Evolutionary conservation across 306 rosid genomes (phyloP), one percentile per base, ranked within the genome.

Genomic region (Medicago ruthenica): DNA sequence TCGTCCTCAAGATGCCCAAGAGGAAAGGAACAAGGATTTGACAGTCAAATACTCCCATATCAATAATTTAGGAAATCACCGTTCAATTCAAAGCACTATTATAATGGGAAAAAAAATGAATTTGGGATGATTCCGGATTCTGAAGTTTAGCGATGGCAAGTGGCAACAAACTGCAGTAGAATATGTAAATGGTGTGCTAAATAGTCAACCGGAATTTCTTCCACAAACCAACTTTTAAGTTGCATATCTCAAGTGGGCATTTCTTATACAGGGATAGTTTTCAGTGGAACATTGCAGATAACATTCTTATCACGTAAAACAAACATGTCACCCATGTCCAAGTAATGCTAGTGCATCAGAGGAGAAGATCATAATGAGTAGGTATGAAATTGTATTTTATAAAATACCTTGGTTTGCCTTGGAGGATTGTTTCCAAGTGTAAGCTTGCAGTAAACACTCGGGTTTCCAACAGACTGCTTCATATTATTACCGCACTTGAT

Each of bases 401-500:
- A 48, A 73, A 48, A 66, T 90, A 95, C 98, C 97, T 85, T 84
- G 63, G 98, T 95, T 87, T 95, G 97, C 87, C 88, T 85, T 17
- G 98, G 91, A 62, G 97, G 91, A 71, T 89, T 92, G 80, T 89
- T 92, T 75, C 98, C 97, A n/a, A 95, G 93, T 57, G 98, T 95
- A 74, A 95, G 93, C 75, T 95, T 95, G 79, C 98, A 95, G 75
- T 18, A 95, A 21, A 92, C 97, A 89, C 98, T 95, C 4, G 97
- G 92, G 85, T 92, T 95, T 84, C 98, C 98, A 55, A 95, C 98
- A 16, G 98, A 95, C 88, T 95, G 98, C 85, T 92, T 95, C 98
- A 95, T 95, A 71, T 92, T 92, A 81, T 89, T 95, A 47, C 98
- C 98, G n/a, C 92, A 85, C 79, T 95, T 95, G 79, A 95, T 90